Conservation (phyloP, 306 rosid genomes). For the Glycyrrhiza uralensis region DNA sequence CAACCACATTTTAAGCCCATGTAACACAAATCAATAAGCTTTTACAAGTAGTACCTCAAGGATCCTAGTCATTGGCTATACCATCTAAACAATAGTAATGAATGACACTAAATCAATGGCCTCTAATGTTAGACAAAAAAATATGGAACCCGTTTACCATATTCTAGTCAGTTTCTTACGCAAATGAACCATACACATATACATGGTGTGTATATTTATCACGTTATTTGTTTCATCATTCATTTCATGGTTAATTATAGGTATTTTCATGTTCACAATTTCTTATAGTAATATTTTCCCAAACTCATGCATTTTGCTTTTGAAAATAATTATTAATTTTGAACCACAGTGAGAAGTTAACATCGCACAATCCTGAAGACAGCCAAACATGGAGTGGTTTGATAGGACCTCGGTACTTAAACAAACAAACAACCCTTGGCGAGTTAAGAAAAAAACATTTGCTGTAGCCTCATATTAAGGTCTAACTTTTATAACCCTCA, state of each 20-base stretch:
- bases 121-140: not conserved
- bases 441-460: slow-evolving; percentile 21
- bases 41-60: not conserved
- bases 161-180: not conserved
- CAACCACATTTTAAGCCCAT: not conserved
- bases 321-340: slow-evolving; percentile 16
- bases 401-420: slow-evolving; percentile 7
- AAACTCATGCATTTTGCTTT: not conserved
- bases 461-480: slow-evolving; percentile 29
- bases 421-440: slow-evolving; percentile 15
- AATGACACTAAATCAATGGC: not conserved
- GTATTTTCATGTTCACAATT: not conserved
- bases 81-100: too few relatives aligned
- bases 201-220: not conserved
- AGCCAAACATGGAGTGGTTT: not conserved
- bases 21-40: not conserved
- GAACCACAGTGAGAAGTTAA: not conserved
- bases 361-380: slow-evolving; percentile 3
- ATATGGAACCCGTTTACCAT: not conserved
- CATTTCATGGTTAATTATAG: not conserved
- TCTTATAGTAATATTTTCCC: not conserved
- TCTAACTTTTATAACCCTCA: slow-evolving; percentile 18
- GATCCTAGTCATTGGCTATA: not conserved
- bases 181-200: not conserved
- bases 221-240: not conserved